Evolutionary conservation across 208 protist genomes (phyloP), one percentile per base, ranked within the genome.

Genomic region (Trypanosoma platydactyli): DNA sequence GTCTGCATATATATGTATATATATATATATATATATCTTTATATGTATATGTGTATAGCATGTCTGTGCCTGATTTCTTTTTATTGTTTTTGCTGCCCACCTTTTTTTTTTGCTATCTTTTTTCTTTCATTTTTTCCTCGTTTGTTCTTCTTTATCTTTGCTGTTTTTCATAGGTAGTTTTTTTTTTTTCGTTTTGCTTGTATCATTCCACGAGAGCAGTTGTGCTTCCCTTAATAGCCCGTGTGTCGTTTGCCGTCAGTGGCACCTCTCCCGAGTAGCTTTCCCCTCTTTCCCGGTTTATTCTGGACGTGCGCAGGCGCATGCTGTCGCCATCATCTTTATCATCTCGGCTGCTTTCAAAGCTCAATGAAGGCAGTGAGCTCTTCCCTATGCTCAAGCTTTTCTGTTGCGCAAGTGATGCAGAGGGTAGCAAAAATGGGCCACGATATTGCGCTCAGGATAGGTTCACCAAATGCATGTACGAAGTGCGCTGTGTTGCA

Each of bases 391-490:
- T 91, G 50, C 71, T 91, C 27, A 81, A 57, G 18, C 61, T 94
- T 2, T 83, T 79, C 12, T 81, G 62, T 61, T 94, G 88, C 62
- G 65, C 88, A 33, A 94, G 88, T 54, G 84, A 94, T 66, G 81
- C 80, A 0, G 68, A 75, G 38, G 84, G 89, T 33, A 94, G 88
- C 72, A 52, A 51, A 18, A 94, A 94, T 64, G 88, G 88, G 0
- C 80, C 88, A 3, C 84, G 88, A 25, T 94, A 88, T 58, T 81
- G 78, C 63, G 88, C 78, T 1, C 83, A 94, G 64, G 88, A 94
- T 52, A 77, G 80, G 49, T 64, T 84, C 50, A 88, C 82, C 0
- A 81, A 80, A 48, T 76, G 58, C 22, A 81, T 86, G 27, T 94
- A 91, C 64, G 88, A 94, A 50, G 59, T 91, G n/a, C 83, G 82